phyloP scores from a whole-genome alignment of 1,139 yeast genomes.

The Meyerozyma smithsonii region DNA sequence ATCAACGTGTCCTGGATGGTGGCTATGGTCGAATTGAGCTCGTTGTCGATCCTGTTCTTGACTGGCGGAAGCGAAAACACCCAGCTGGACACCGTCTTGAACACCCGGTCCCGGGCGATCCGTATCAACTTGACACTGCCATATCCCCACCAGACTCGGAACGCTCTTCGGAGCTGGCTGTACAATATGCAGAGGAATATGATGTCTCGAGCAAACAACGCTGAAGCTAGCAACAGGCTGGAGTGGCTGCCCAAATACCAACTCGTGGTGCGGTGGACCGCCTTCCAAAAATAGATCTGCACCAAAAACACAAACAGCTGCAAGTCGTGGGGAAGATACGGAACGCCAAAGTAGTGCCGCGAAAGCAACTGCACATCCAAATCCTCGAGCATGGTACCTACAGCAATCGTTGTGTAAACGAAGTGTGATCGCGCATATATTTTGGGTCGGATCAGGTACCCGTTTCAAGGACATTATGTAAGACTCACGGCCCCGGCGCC shows the following conservation, averaged over 20 bases:
- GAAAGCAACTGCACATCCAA: not conserved
- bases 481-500: not conserved
- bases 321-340: not conserved
- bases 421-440: too few species aligned
- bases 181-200: not conserved
- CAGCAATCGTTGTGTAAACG: too few species aligned
- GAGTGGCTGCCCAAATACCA: not conserved
- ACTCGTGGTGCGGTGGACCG: not conserved
- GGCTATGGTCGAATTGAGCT: slow-evolving; percentile 44
- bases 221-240: not conserved
- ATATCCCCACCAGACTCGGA: slow-evolving; percentile 1
- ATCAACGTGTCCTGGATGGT: slow-evolving; percentile 55
- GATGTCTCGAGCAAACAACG: not conserved
- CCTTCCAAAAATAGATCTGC: not conserved
- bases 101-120: slow-evolving; percentile 11
- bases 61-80: slow-evolving; percentile 49
- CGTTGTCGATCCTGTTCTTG: slow-evolving; percentile 52
- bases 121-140: not conserved
- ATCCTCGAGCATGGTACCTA: not conserved
- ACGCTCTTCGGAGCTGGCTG: not conserved
- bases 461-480: not conserved
- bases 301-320: not conserved
- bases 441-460: too few species aligned
- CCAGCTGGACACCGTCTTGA: slow-evolving; percentile 20
- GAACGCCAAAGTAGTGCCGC: not conserved